Percentiles rank a stretch among this genome's conserved stretches.
phyloP scores from a whole-genome alignment of 192 early-diverging fungal genomes.

The Rhizophagus prolifer region DNA sequence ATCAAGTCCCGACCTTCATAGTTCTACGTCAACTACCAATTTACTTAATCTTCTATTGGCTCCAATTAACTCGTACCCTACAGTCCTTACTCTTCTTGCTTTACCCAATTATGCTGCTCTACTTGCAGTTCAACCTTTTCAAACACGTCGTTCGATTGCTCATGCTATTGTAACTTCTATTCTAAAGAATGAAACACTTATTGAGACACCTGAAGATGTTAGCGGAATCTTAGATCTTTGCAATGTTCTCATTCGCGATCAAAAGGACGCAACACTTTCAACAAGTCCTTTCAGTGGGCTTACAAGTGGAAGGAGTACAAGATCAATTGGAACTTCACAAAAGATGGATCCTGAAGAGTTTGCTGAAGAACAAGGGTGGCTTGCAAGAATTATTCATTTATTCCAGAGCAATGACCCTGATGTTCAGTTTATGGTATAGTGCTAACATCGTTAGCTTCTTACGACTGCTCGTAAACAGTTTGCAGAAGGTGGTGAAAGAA shows the following conservation, averaged over 20 bases:
- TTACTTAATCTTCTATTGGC: conserved; percentile 81
- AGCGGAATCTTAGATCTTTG: conserved; percentile 78
- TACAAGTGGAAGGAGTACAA: conserved; percentile 17
- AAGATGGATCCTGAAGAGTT: conserved; percentile 83
- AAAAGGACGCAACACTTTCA: conserved; percentile 64
- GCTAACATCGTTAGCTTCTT: conserved; percentile 54
- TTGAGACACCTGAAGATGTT: conserved; percentile 71
- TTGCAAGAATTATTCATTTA: conserved; percentile 80
- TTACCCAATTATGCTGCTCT: conserved; percentile 83
- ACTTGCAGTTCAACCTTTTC: conserved; percentile 78
- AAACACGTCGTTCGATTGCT: conserved; percentile 80
- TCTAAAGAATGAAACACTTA: conserved; percentile 65
- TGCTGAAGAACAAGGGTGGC: conserved; percentile 86
- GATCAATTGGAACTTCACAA: not conserved
- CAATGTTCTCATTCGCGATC: conserved; percentile 79
- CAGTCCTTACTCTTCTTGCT: conserved; percentile 63
- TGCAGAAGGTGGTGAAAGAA: conserved; percentile 86
- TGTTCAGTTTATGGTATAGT: conserved; percentile 70
- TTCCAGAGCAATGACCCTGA: conserved; percentile 71
- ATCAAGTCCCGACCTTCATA: conserved; percentile 61
- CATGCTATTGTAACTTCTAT: conserved; percentile 71
- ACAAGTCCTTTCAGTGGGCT: conserved; percentile 44
- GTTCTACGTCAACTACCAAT: conserved; percentile 67
- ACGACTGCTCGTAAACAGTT: conserved; percentile 83
- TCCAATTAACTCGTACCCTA: conserved; percentile 77